Evolutionary conservation across 768 basidiomycete genomes (phyloP).

Genomic region (Podaxis sp.): DNA sequence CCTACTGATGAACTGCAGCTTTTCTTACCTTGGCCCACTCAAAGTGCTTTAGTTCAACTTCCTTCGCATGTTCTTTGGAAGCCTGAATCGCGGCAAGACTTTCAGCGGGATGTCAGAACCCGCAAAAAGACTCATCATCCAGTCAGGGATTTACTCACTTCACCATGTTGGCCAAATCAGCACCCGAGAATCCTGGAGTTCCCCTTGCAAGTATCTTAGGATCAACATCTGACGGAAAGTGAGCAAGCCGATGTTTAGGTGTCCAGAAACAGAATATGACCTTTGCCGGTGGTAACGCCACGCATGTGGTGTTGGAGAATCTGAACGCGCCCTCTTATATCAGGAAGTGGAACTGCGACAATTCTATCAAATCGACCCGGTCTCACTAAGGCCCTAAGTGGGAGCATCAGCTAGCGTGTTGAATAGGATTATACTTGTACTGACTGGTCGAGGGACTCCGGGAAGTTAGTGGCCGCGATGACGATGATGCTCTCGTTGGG

Average conservation of each 20-base stretch:
- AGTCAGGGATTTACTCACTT: conserved; percentile 54
- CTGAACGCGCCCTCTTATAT: conserved; percentile 90
- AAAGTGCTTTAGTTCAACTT: conserved; percentile 79
- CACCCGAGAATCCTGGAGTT: conserved; percentile 95
- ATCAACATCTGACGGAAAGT: conserved; percentile 61
- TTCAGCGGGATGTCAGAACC: conserved; percentile 13
- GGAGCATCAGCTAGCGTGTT: conserved; percentile 12
- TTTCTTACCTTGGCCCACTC: conserved; percentile 91
- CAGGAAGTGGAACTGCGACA: conserved; percentile 92
- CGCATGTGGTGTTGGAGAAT: conserved; percentile 92
- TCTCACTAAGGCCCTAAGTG: conserved; percentile 80
- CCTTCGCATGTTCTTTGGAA: conserved; percentile 72
- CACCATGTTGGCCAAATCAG: conserved; percentile 95
- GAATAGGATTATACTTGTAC: conserved; percentile 24
- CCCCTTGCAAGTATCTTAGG: conserved; percentile 87
- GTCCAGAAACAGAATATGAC: conserved; percentile 29
- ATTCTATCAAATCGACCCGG: conserved; percentile 96
- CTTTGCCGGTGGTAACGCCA: conserved; percentile 61
- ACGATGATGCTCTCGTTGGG: conserved; percentile 93
- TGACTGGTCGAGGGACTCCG: conserved; percentile 87
- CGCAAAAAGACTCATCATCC: neutral
- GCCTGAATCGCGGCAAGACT: conserved; percentile 95
- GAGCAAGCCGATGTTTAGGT: conserved; percentile 15
- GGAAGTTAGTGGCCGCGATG: conserved; percentile 97
- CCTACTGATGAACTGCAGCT: neutral